A percentile compares a stretch with the other conserved stretches of the same genome.
Conservation (phyloP, 2,329 filamentous ascomycete genomes). For the Fusarium azukiicola region DNA sequence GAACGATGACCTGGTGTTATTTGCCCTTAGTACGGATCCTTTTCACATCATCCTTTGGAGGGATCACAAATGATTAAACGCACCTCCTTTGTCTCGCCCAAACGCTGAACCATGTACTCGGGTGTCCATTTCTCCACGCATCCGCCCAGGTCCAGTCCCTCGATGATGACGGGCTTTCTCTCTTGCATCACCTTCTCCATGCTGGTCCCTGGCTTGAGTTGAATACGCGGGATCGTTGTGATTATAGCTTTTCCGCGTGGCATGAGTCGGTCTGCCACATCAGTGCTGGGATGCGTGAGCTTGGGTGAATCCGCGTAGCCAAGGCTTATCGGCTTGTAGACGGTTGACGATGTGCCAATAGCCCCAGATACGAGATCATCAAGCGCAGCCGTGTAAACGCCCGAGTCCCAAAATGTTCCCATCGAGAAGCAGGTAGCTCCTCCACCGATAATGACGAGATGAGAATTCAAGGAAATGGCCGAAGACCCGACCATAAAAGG, state of each 20-base stretch:
- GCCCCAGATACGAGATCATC: constrained; percentile 20
- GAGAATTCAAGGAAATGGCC: constrained; percentile 69
- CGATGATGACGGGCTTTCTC: constrained; percentile 80
- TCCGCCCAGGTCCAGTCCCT: constrained; percentile 82
- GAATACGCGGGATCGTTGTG: constrained; percentile 72
- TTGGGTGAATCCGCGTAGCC: constrained; percentile 56
- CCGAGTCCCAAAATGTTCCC: constrained; percentile 90
- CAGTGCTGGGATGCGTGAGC: constrained; percentile 42
- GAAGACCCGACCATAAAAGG: constrained; percentile 88
- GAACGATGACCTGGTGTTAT: constrained; percentile 82
- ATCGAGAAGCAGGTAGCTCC: constrained; percentile 96
- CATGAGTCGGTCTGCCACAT: constrained; percentile 7
- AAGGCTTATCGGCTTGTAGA: constrained; percentile 25
- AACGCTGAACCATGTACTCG: constrained; percentile 81
- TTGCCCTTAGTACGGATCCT: constrained; percentile 26
- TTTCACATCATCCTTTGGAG: background rate
- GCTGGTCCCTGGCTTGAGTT: constrained; percentile 72
- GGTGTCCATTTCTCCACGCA: constrained; percentile 85
- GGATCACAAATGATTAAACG: constrained; percentile 17
- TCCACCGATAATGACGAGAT: constrained; percentile 85
- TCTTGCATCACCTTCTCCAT: constrained; percentile 80
- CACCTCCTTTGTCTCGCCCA: constrained; percentile 82
- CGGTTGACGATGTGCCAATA: background rate
- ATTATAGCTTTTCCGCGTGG: constrained; percentile 41
- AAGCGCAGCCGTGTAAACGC: constrained; percentile 69